Conservation (phyloP, 2,329 filamentous ascomycete species). For the Dactylellina cionopaga region DNA sequence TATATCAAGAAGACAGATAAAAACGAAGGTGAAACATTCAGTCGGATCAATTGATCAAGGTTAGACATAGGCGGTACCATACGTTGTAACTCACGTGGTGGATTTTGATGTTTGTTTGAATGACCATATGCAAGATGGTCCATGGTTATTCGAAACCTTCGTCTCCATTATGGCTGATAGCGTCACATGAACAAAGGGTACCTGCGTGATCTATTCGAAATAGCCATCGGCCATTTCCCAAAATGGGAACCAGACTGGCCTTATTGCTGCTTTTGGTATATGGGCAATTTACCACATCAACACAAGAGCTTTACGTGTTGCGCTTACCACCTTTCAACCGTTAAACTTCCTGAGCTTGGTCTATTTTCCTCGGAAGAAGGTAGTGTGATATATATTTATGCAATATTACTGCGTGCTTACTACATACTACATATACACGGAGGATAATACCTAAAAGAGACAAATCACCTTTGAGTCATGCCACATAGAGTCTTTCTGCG, state of each 20-base stretch:
- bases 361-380: too few species aligned
- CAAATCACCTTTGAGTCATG: conserved; percentile 8
- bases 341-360: too few species aligned
- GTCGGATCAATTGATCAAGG: background rate
- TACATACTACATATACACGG: too few species aligned
- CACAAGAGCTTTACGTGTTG: background rate
- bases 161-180: too few species aligned
- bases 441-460: background rate
- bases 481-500: background rate
- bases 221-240: too few species aligned
- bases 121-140: background rate
- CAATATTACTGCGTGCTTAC: too few species aligned
- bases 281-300: background rate
- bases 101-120: background rate
- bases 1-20: too few species aligned
- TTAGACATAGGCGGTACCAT: too few species aligned
- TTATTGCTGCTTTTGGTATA: too few species aligned
- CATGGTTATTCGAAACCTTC: conserved; percentile 19
- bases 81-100: background rate
- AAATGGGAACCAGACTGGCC: too few species aligned
- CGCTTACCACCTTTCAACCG: background rate
- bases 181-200: background rate
- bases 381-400: too few species aligned
- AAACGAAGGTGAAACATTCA: background rate
- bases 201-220: too few species aligned